Evolutionary conservation across 2,329 filamentous ascomycete genomes (phyloP).

Genomic region (Leptosphaerulina australis): DNA sequence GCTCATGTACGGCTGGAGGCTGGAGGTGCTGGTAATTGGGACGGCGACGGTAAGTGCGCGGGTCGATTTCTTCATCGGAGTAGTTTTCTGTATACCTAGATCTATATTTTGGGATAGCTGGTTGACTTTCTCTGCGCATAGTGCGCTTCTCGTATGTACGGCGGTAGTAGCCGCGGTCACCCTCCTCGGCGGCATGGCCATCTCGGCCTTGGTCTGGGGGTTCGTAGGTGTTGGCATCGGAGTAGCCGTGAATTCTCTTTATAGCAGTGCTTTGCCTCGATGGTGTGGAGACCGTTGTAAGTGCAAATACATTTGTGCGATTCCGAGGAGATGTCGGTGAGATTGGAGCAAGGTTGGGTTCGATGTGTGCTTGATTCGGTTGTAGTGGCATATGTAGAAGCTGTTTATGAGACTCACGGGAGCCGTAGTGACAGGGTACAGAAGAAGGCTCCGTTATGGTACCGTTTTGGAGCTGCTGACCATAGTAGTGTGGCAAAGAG

Average conservation of each 20-base stretch:
- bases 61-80: slow-evolving; percentile 37
- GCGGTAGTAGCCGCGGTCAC: slow-evolving; percentile 19
- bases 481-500: slow-evolving; percentile 37
- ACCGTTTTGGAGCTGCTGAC: slow-evolving; percentile 38
- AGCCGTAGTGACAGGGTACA: slow-evolving; percentile 21
- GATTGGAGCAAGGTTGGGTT: slow-evolving; percentile 18
- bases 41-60: slow-evolving; percentile 33
- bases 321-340: slow-evolving; percentile 23
- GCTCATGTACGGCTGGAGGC: slow-evolving; percentile 35
- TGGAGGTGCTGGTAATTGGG: slow-evolving; percentile 27
- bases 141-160: slow-evolving; percentile 18
- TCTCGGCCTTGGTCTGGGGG: slow-evolving; percentile 8
- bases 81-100: slow-evolving; percentile 37
- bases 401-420: slow-evolving; percentile 36
- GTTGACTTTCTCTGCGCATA: slow-evolving; percentile 11
- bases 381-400: slow-evolving; percentile 39
- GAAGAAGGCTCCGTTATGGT: slow-evolving; percentile 36
- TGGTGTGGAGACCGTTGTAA: slow-evolving; percentile 4
- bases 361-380: slow-evolving; percentile 34
- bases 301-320: slow-evolving; percentile 13
- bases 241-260: slow-evolving; percentile 20
- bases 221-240: slow-evolving; percentile 20
- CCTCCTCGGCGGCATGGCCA: slow-evolving; percentile 12
- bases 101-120: slow-evolving; percentile 11
- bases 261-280: slow-evolving; percentile 15